Conservation (phyloP, 2,329 filamentous ascomycete species). For the Coleophoma crateriformis region DNA sequence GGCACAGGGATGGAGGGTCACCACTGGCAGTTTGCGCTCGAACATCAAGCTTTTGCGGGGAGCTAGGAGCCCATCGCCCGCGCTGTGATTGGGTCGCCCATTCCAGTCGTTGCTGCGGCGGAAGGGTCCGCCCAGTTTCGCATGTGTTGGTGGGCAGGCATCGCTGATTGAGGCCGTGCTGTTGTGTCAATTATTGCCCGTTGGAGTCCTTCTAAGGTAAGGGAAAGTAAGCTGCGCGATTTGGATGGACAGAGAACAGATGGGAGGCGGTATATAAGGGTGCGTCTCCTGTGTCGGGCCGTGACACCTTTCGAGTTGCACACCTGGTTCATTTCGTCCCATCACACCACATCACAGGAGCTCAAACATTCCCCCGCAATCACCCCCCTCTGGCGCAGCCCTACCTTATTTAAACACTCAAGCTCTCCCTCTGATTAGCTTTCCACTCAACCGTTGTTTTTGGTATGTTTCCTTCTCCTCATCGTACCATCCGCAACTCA, state of each 20-base stretch:
- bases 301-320: background rate
- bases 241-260: too few species aligned
- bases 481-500: background rate
- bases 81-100: background rate
- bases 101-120: background rate
- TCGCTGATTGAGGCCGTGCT: background rate
- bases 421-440: background rate
- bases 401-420: background rate
- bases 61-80: background rate
- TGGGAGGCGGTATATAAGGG: too few species aligned
- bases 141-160: background rate
- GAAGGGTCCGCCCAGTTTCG: background rate
- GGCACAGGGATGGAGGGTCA: background rate
- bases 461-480: background rate
- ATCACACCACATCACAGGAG: background rate
- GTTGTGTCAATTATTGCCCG: background rate
- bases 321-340: background rate
- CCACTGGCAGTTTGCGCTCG: too few species aligned
- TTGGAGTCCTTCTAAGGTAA: background rate
- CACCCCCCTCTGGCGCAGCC: background rate
- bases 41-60: background rate
- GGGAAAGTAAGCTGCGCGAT: background rate
- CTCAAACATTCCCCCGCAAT: background rate
- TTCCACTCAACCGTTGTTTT: background rate
- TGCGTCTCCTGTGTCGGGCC: too few species aligned